phyloP scores from a whole-genome alignment of 192 early-diverging fungal genomes.

The Backusella parvicylindrica region DNA sequence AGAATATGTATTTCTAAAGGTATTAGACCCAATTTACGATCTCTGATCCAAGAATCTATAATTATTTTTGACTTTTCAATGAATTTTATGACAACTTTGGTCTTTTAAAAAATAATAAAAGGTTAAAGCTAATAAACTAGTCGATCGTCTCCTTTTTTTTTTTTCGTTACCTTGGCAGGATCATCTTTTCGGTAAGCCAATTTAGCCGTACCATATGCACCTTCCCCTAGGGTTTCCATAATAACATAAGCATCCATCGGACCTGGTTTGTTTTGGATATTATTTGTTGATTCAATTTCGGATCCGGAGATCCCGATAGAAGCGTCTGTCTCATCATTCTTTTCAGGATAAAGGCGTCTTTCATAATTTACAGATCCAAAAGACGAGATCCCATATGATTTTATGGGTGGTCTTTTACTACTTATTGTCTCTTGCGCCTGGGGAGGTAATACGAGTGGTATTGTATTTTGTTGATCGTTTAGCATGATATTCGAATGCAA shows the following conservation, averaged over 20 bases:
- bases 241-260: conserved; percentile 51
- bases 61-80: conserved; percentile 62
- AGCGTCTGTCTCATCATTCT: not conserved
- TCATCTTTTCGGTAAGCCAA: conserved; percentile 51
- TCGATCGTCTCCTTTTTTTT: not conserved
- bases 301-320: not conserved
- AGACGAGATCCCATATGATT: conserved; percentile 7
- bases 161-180: conserved; percentile 35
- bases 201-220: conserved; percentile 68
- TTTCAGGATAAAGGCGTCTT: not conserved
- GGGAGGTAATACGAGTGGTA: not conserved
- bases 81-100: conserved; percentile 62
- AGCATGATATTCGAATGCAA: not conserved
- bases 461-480: not conserved
- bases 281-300: not conserved
- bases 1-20: conserved; percentile 74
- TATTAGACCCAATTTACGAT: conserved; percentile 51
- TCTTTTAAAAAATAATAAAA: conserved; percentile 9
- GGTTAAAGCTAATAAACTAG: not conserved
- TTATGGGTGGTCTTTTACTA: not conserved
- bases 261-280: not conserved
- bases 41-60: conserved; percentile 49
- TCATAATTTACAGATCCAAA: conserved; percentile 5
- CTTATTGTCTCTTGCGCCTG: not conserved
- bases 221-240: conserved; percentile 56